phyloP scores from a whole-genome alignment of 2,329 filamentous ascomycete genomes.

The Moelleriella libera region DNA sequence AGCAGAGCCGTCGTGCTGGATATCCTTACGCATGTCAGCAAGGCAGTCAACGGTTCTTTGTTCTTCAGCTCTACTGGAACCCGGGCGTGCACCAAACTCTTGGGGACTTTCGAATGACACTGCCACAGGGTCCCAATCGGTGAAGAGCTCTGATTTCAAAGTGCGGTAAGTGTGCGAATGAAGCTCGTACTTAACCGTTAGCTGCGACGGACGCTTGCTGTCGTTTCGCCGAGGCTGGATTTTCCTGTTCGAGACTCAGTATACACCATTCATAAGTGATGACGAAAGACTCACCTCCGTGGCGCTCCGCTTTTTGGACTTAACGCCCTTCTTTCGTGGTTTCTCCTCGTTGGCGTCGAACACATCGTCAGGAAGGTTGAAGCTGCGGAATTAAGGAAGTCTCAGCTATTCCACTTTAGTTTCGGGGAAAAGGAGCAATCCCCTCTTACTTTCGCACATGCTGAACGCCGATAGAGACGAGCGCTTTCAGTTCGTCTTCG shows the following conservation, averaged over 20 bases:
- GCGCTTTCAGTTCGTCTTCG: slow-evolving; percentile 50
- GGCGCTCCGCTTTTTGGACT: slow-evolving; percentile 34
- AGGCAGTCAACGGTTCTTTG: background rate
- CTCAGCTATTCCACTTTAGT: background rate
- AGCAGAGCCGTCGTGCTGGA: slow-evolving; percentile 1
- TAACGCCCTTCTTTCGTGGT: slow-evolving; percentile 42
- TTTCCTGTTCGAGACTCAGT: slow-evolving; percentile 19
- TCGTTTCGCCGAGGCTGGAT: slow-evolving; percentile 23
- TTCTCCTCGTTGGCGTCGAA: slow-evolving; percentile 69
- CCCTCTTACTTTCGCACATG: slow-evolving; percentile 68
- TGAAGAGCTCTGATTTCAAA: background rate
- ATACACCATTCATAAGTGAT: slow-evolving; percentile 2
- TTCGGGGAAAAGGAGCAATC: background rate
- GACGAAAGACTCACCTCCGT: slow-evolving; percentile 24
- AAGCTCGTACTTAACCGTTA: slow-evolving; percentile 15
- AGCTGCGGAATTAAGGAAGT: slow-evolving; percentile 36
- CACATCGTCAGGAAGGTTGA: slow-evolving; percentile 78
- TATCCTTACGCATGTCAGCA: slow-evolving; percentile 3
- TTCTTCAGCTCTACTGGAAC: background rate
- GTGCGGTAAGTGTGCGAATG: background rate
- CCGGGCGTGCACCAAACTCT: too few species aligned
- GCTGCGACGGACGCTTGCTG: slow-evolving; percentile 26
- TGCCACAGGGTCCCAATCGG: too few species aligned
- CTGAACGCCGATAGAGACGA: slow-evolving; percentile 57
- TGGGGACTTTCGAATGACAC: too few species aligned